Conservation (phyloP, 2,329 filamentous ascomycete genomes). For the Dendrostoma leiphaemia region DNA sequence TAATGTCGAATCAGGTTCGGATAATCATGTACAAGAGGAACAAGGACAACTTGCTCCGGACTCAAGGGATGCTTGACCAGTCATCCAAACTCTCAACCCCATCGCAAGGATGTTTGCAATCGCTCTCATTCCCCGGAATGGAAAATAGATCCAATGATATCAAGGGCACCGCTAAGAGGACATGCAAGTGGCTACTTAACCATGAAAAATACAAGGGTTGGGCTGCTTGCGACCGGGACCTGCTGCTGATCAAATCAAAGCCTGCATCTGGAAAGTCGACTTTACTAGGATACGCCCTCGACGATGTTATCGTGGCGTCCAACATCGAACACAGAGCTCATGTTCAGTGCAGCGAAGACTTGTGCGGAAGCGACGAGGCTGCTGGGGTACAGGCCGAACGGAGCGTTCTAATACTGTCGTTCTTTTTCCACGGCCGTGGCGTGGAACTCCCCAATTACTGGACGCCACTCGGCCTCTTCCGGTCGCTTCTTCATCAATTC, state of each 20-base stretch:
- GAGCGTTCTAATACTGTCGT: conserved; percentile 28
- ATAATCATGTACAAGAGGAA: background rate
- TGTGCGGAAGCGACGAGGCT: too few species aligned
- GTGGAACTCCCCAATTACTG: conserved; percentile 29
- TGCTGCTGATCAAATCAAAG: conserved; percentile 40
- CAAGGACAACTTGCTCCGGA: background rate
- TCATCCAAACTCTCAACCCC: conserved; percentile 11
- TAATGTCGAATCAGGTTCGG: background rate
- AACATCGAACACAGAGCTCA: background rate
- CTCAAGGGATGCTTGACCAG: too few species aligned
- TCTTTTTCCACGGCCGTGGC: conserved; percentile 37
- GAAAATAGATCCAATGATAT: conserved; percentile 24
- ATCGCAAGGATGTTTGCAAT: conserved; percentile 29
- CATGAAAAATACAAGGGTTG: conserved; percentile 26
- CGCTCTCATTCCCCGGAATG: conserved; percentile 31
- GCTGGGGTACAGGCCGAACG: too few species aligned
- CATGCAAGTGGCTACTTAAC: conserved; percentile 32
- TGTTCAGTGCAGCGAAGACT: too few species aligned
- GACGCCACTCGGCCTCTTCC: conserved; percentile 31
- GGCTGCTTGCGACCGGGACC: conserved; percentile 13
- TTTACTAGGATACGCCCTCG: conserved; percentile 31
- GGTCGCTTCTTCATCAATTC: conserved; percentile 33
- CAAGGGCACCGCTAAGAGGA: conserved; percentile 22
- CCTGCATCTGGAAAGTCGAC: conserved; percentile 40
- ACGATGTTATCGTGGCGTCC: background rate